These are phyloP conservation scores for Medicago ruthenica DNA, from an alignment of 306 rosid genomes.

Conservation along the genomic window DNA sequence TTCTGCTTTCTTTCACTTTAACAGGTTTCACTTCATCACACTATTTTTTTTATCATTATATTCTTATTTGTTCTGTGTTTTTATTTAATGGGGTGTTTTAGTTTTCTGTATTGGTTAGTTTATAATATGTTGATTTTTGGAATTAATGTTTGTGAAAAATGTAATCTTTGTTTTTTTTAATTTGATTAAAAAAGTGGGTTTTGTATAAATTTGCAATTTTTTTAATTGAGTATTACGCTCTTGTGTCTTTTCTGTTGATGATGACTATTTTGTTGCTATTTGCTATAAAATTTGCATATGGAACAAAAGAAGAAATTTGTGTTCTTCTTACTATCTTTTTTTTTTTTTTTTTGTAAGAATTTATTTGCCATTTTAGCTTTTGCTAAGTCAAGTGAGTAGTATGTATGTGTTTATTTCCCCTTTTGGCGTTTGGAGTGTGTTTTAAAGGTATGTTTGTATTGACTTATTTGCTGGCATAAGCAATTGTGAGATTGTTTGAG, in stretches of 20 bases:
- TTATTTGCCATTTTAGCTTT: slow-evolving; percentile 32
- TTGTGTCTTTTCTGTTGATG: slow-evolving; percentile 9
- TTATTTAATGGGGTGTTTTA: not conserved
- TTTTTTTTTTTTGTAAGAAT: not conserved
- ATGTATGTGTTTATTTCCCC: not conserved
- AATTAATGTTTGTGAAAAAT: slow-evolving; percentile 26
- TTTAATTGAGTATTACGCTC: slow-evolving; percentile 8
- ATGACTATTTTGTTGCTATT: not conserved
- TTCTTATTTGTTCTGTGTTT: slow-evolving; percentile 18
- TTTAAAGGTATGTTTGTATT: not conserved
- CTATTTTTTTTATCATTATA: not conserved
- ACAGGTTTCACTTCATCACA: slow-evolving; percentile 62
- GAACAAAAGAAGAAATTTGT: slow-evolving; percentile 8
- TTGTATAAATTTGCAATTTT: not conserved
- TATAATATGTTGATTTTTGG: not conserved
- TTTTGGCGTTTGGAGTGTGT: slow-evolving; percentile 11
- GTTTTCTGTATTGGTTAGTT: slow-evolving; percentile 2
- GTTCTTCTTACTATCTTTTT: slow-evolving; percentile 1
- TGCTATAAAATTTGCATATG: slow-evolving; percentile 1
- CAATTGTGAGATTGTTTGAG: not conserved
- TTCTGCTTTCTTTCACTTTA: slow-evolving; percentile 56
- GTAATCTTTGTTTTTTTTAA: slow-evolving; percentile 12
- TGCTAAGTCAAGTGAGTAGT: not conserved
- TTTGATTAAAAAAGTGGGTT: slow-evolving; percentile 32
- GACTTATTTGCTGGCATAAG: not conserved